phyloP scores from a whole-genome alignment of 345 rosid genomes.

The Sonneratia caseolaris region DNA sequence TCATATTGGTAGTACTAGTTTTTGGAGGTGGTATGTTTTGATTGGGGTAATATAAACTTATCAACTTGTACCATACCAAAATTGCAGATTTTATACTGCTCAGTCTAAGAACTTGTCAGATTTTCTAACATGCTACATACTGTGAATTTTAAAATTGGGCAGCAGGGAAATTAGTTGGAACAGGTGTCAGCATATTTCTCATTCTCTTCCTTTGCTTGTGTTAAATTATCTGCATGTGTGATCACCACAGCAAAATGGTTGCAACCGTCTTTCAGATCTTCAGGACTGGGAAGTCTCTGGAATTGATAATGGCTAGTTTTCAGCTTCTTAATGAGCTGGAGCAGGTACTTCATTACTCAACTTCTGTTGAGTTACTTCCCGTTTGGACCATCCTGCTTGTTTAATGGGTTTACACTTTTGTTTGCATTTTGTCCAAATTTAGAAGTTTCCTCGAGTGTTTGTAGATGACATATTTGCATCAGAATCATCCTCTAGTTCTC shows the following conservation, averaged over 20 bases:
- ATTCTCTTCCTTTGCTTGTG: background rate
- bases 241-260: constrained; percentile 49
- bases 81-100: background rate
- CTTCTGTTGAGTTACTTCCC: background rate
- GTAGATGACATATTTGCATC: constrained; percentile 6
- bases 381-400: background rate
- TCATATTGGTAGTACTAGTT: background rate
- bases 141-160: background rate
- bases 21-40: background rate
- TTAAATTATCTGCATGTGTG: background rate
- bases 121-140: background rate
- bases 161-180: background rate
- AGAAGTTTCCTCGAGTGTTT: constrained; percentile 46
- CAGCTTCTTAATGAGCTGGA: constrained; percentile 61
- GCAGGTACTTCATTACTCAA: constrained; percentile 26
- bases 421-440: background rate
- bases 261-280: constrained; percentile 58
- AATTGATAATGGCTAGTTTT: constrained; percentile 57
- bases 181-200: background rate
- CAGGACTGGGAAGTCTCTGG: constrained; percentile 51
- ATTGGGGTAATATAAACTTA: background rate
- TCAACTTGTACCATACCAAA: background rate
- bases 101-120: background rate
- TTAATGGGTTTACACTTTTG: background rate
- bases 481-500: constrained; percentile 17